Conservation (phyloP, 1,284 basidiomycete genomes). For the Ganoderma lucidum region DNA sequence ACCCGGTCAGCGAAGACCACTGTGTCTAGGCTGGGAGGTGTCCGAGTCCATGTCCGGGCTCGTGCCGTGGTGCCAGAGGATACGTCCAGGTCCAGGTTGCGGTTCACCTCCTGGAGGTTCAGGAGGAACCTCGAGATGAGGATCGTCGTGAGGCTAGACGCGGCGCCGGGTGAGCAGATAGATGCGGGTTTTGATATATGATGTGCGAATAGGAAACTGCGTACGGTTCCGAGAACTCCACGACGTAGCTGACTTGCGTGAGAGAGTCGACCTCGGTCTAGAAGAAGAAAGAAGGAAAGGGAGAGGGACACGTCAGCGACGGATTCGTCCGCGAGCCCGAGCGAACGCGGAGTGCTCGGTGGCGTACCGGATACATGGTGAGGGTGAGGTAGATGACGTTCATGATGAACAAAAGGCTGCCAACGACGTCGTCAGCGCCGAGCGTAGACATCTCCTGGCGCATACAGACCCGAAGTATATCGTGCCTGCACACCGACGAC, state of each 20-base stretch:
- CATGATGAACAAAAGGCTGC: not conserved
- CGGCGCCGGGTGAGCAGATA: not conserved
- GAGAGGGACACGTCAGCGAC: not conserved
- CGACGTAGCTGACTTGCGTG: conserved; percentile 10
- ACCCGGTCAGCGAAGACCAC: not conserved
- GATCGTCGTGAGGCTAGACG: not conserved
- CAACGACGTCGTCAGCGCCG: not conserved
- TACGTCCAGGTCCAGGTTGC: not conserved
- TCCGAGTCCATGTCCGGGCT: not conserved
- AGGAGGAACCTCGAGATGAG: conserved; percentile 5
- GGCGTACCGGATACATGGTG: conserved; percentile 3
- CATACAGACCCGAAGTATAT: not conserved
- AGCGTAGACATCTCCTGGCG: no score
- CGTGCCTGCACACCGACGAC: not conserved
- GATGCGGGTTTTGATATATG: not conserved
- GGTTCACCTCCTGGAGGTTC: conserved; percentile 1
- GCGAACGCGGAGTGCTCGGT: no score
- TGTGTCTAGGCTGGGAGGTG: not conserved
- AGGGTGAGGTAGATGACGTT: conserved; percentile 7
- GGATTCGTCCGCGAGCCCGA: not conserved
- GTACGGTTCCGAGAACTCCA: conserved; percentile 10
- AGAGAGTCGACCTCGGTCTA: not conserved
- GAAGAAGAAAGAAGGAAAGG: no score
- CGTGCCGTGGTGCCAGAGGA: not conserved
- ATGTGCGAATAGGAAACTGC: not conserved